Base-by-base conservation (phyloP, 768 basidiomycete species). In the Pleurotus pulmonarius region DNA sequence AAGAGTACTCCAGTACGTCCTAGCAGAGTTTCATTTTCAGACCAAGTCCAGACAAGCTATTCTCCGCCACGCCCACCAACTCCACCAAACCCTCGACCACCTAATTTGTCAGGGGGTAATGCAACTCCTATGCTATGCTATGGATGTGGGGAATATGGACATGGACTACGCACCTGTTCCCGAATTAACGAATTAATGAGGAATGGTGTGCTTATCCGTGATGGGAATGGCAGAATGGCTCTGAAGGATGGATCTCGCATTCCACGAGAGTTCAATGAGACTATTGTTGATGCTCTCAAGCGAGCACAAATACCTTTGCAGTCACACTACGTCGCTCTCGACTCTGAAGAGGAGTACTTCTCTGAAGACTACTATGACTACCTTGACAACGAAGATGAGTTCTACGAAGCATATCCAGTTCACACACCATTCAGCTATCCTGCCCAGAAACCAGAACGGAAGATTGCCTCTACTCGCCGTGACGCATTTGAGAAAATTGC, bases 131-230 rank as follows among this genome's bases (percentile, higher is more conserved):
- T 41, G 34, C 5, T 16, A 5, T 55, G 53, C 40, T 55, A 39
- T 55, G 53, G 53, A 15, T 55, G 53, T 55, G 43, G 40, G 2
- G 43, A 44, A 16, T 15, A 15, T 16, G 53, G 53, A 12, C 53
- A 55, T 26, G 24, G 18, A 16, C 20, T 46, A 18, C 16, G 46
- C 5, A 24, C n/a, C n/a, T 46, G 46, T 46, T 13, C 46, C 5
- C 29, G 29, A 13, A 25, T 18, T 4, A 24, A 18, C 1, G 46
- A 25, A 46, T 13, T 18, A 2, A 24, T 24, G 16, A 18, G 13
- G 13, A 46, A 46, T 18, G 46, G 46, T 13, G 24, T 46, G 16
- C 24, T 46, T 7, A 13, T 25, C 24, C n/a, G 24, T 13, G 24
- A 16, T 46, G 16, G 4, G 6, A 13, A 46, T 20, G 46, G 46